Evolutionary conservation across 2,329 filamentous ascomycete genomes (phyloP).

Genomic region (Fusarium keratoplasticum): DNA sequence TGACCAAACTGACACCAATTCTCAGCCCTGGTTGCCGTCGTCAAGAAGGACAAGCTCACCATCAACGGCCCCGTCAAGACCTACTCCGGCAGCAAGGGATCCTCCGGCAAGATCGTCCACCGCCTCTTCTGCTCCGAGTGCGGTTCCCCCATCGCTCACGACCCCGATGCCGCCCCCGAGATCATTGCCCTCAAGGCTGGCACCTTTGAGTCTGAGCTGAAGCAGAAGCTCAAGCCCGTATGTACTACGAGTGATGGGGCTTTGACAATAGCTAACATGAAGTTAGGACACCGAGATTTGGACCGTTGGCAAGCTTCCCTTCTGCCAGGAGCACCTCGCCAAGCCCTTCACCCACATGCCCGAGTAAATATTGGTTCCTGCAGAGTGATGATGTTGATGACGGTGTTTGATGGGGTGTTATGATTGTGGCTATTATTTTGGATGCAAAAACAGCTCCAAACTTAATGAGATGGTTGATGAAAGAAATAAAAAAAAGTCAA

Average conservation of each 20-base stretch:
- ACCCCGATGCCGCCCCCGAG: constrained; percentile 75
- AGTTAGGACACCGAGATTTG: constrained; percentile 75
- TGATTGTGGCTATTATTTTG: neutral
- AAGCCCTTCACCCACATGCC: constrained; percentile 75
- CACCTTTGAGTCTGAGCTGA: constrained; percentile 71
- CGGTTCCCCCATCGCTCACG: constrained; percentile 76
- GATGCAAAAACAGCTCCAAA: neutral
- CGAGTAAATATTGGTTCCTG: constrained; percentile 52
- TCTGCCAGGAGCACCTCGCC: constrained; percentile 73
- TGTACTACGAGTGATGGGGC: constrained; percentile 37
- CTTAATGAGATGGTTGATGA: neutral
- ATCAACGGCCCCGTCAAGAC: constrained; percentile 74
- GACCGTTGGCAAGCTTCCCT: constrained; percentile 75
- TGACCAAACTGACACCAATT: constrained; percentile 7
- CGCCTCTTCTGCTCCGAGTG: constrained; percentile 78
- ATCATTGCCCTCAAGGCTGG: constrained; percentile 78
- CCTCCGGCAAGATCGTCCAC: constrained; percentile 72
- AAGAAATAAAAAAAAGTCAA: neutral
- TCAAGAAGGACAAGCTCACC: constrained; percentile 73
- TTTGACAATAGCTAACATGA: constrained; percentile 18
- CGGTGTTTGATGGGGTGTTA: constrained; percentile 12
- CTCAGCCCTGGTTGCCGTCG: constrained; percentile 72
- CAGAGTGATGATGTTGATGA: constrained; percentile 10
- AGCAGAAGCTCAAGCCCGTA: constrained; percentile 75
- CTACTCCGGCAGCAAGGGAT: constrained; percentile 66